Conservation (phyloP, 208 protist species). For the Leishmania gerbilli region DNA sequence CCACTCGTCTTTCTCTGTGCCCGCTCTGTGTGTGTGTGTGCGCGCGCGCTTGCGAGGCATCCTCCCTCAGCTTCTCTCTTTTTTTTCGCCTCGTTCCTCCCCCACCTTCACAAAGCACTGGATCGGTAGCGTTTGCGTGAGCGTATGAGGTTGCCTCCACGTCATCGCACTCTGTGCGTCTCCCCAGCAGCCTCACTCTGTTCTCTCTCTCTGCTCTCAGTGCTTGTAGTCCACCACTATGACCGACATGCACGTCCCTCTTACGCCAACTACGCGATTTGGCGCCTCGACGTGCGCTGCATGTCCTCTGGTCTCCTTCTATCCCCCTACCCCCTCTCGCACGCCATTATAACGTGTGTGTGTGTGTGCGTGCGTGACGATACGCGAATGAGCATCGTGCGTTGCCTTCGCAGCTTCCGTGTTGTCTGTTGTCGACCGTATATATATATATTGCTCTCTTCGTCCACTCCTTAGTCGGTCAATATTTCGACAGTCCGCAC, state of each 20-base stretch:
- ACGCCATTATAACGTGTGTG: neutral
- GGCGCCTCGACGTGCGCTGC: neutral
- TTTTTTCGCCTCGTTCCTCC: neutral
- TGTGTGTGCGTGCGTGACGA: neutral
- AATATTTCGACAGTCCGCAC: neutral
- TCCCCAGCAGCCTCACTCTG: neutral
- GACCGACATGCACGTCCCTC: no score
- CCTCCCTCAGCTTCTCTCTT: neutral
- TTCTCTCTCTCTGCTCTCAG: neutral
- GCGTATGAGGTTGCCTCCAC: neutral
- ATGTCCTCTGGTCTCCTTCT: neutral
- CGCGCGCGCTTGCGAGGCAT: neutral
- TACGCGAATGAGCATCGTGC: neutral
- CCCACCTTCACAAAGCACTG: neutral
- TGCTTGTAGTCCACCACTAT: neutral
- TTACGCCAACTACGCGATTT: neutral
- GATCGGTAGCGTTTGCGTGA: neutral
- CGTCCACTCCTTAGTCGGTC: neutral
- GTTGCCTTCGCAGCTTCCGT: neutral
- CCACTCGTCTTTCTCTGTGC: neutral
- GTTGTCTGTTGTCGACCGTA: neutral
- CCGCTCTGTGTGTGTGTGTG: neutral
- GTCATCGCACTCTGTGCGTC: neutral
- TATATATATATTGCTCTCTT: neutral
- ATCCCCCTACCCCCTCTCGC: neutral